Conservation (phyloP, 495 filamentous ascomycete species). For the Talaromyces borbonicus region DNA sequence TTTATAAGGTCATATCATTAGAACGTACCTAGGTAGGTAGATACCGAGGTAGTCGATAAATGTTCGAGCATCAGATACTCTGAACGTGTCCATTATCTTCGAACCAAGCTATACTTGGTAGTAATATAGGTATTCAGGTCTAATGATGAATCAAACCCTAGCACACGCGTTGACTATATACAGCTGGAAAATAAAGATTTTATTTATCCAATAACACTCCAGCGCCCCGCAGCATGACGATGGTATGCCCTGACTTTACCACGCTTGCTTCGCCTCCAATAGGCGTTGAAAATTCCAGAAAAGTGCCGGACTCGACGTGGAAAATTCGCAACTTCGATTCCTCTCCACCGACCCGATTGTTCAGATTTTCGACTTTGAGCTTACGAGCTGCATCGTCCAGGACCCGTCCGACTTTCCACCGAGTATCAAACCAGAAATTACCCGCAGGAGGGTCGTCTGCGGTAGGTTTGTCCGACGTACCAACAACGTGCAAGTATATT, state of each 20-base stretch:
- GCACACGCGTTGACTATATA: not conserved
- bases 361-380: conserved; percentile 76
- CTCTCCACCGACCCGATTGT: conserved; percentile 71
- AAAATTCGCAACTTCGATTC: conserved; percentile 74
- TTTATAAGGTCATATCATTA: too few species aligned
- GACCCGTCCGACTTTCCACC: conserved; percentile 82
- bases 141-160: too few species aligned
- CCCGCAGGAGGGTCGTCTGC: conserved; percentile 65
- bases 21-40: not conserved
- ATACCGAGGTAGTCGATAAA: not conserved
- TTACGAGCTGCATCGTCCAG: conserved; percentile 79
- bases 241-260: conserved; percentile 68
- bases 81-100: too few species aligned
- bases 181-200: not conserved
- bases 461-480: conserved; percentile 62
- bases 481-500: conserved; percentile 76
- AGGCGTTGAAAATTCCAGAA: conserved; percentile 81
- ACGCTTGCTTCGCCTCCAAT: conserved; percentile 43
- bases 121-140: too few species aligned
- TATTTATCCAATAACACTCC: conserved; percentile 45
- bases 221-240: conserved; percentile 80
- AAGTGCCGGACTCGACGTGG: conserved; percentile 78
- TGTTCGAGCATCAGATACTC: too few species aligned
- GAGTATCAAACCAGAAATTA: conserved; percentile 72
- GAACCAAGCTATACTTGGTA: too few species aligned